These are phyloP conservation scores for Canavalia gladiata DNA, from an alignment of 306 rosid species.

Conservation along the genomic window DNA sequence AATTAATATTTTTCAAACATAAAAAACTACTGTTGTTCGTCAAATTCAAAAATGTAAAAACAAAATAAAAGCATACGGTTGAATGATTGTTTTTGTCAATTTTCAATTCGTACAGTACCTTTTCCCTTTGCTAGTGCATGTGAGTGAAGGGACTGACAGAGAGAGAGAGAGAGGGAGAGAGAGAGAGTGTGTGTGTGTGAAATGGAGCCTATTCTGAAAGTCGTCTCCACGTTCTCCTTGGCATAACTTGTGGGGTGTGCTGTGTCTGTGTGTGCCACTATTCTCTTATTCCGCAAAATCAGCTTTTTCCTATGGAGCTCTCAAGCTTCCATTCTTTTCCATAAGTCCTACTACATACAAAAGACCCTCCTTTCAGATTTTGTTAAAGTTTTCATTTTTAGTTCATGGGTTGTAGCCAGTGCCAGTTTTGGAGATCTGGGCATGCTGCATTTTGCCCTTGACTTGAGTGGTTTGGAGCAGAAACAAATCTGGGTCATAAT, in stretches of 20 bases:
- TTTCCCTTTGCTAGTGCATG: conserved; percentile 34
- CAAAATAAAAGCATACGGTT: conserved; percentile 19
- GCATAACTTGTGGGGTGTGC: conserved; percentile 51
- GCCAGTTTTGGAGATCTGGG: conserved; percentile 58
- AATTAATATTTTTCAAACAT: no score
- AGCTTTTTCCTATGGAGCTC: conserved; percentile 19
- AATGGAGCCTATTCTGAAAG: conserved; percentile 44
- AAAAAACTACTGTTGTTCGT: not conserved
- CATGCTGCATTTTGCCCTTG: conserved; percentile 49
- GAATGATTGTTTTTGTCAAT: conserved; percentile 15
- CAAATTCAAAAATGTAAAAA: not conserved
- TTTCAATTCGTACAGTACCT: conserved; percentile 15
- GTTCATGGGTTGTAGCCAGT: conserved; percentile 37
- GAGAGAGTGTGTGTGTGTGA: not conserved
- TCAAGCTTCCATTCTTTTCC: conserved; percentile 35
- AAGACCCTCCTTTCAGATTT: conserved; percentile 22
- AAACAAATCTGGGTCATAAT: conserved; percentile 42
- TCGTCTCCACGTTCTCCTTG: conserved; percentile 78
- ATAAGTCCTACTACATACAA: conserved; percentile 2
- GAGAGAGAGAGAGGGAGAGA: not conserved
- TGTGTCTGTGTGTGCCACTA: conserved; percentile 36
- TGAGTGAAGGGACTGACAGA: conserved; percentile 4
- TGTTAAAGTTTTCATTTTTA: conserved; percentile 50
- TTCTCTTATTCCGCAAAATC: conserved; percentile 51
- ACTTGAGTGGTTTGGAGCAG: not conserved